Evolutionary conservation across 208 protist species (phyloP), one percentile per base, ranked within the genome.

Genomic region (Tritrichomonas musculus): DNA sequence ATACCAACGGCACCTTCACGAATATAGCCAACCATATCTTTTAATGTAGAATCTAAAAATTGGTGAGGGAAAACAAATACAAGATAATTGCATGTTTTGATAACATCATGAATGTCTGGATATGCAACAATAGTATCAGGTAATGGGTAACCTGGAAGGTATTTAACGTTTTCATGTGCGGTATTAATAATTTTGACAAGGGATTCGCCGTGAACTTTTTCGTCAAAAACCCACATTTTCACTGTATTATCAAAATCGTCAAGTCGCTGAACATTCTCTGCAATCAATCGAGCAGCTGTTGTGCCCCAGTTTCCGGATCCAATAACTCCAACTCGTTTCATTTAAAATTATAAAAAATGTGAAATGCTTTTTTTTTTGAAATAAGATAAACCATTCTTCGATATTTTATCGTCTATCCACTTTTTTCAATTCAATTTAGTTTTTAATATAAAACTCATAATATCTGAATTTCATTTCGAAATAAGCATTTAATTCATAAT

Each of bases 161-260:
- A 95, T 77, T 95, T 95, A 9, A 95, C 77, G 60, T 95, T 95
- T 69, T 94, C 94, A 77, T 95, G 93, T 44, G 2, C 50, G 47
- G 5, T 39, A 72, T 95, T 95, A 47, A 95, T 95, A 17, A 94
- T 94, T 5, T 95, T 30, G 8, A 94, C 94, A 25, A 95, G 92
- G 8, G 60, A 77, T 94, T 94, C 64, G 30, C 94, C 94, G 60
- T 95, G 92, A 13, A 95, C 57, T 47, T 93, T 69, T 92, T 95
- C 94, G 39, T 95, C 93, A 92, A 84, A 93, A 49, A 94, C 93
- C 39, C 75, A 94, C 93, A 94, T 93, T 30, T n/a, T 3, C 5
- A 94, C 50, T 20, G 8, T 5, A 39, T 25, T 25, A n/a, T 88
- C 77, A 17, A 88, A 53, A 39, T 88, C 77, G 0, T 44, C 13